Base-by-base conservation (phyloP, 1,139 yeast genomes). In the Zygoascus hellenicus region DNA sequence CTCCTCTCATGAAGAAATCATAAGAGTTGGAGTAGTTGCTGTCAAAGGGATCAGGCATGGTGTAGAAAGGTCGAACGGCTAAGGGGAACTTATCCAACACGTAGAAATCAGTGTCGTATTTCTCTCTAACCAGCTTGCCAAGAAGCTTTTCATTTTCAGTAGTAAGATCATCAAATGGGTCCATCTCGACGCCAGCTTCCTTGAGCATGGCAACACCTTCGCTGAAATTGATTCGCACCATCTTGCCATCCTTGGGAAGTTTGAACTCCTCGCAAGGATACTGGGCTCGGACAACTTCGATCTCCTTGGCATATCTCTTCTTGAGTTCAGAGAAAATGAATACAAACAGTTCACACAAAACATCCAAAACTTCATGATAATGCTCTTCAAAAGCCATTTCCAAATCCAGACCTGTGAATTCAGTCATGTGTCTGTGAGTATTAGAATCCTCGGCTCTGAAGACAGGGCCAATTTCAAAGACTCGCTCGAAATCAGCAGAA, bases 1-100 rank as follows among this genome's bases (percentile, higher is more conserved):
- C 98, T 65, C 99, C 99, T 74, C 98, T 84, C 97, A 92, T 92
- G 76, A 94, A 94, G 81, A 94, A 92, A 74, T 92, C 99, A 67
- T 90, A 69, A 14, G 74, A 70, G 79, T 92, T 92, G 57, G 97
- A 89, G 73, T 89, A 89, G 61, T 83, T 77, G 56, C 96, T 80
- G 71, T 94, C 89, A 63, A 81, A 84, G 14, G 97, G 77, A 66
- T 90, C 97, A 53, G 98, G 97, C 98, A 94, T 92, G 50, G 99
- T 92, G 78, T 92, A 92, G 78, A 92, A 92, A 51, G 99, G 99
- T 74, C 99, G 84, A 50, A 89, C 78, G 29, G 87, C 95, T 63
- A 89, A 75, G 61, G 98, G 99, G 85, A 94, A 92, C 69, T 92
- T 92, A 76, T 92, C 99, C 70, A 92, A 80, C 63, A 92, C 88